These are phyloP conservation scores for Sporothrix pseudoabietina DNA, from an alignment of 2,329 filamentous ascomycete species.

Conservation along the genomic window DNA sequence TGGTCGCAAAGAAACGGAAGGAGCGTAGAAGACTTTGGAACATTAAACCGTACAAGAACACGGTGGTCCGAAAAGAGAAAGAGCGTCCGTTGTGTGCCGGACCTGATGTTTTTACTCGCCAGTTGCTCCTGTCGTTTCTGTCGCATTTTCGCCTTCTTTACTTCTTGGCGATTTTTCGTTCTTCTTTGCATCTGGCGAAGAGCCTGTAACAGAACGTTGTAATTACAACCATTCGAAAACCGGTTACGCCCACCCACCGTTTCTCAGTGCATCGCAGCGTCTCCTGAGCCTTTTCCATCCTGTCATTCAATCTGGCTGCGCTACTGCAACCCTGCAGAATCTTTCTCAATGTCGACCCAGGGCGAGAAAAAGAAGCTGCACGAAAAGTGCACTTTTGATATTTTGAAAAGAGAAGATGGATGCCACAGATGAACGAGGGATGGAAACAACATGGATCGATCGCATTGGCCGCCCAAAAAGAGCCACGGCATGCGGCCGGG, in stretches of 20 bases:
- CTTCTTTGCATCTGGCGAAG: neutral
- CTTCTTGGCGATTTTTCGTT: neutral
- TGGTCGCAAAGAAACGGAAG: slow-evolving; percentile 3
- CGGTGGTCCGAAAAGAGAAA: neutral
- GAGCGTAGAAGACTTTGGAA: slow-evolving; percentile 18
- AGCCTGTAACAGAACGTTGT: neutral
- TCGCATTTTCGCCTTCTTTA: neutral
- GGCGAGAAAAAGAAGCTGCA: neutral
- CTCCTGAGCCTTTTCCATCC: neutral
- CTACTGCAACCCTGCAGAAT: slow-evolving; percentile 20
- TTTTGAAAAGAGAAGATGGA: neutral
- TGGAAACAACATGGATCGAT: neutral
- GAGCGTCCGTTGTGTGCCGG: neutral
- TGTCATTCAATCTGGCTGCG: slow-evolving; percentile 1
- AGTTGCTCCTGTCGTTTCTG: neutral
- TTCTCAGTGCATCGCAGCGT: neutral
- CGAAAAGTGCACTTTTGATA: neutral
- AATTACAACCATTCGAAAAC: slow-evolving; percentile 20
- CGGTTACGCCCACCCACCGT: slow-evolving; percentile 21
- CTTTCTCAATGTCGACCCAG: neutral
- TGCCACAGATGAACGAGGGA: neutral
- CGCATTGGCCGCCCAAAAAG: neutral
- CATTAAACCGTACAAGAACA: neutral
- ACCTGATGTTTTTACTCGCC: slow-evolving; percentile 15
- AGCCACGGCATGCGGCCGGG: too few relatives aligned